phyloP scores from a whole-genome alignment of 208 protist species.

The Giardia muris region DNA sequence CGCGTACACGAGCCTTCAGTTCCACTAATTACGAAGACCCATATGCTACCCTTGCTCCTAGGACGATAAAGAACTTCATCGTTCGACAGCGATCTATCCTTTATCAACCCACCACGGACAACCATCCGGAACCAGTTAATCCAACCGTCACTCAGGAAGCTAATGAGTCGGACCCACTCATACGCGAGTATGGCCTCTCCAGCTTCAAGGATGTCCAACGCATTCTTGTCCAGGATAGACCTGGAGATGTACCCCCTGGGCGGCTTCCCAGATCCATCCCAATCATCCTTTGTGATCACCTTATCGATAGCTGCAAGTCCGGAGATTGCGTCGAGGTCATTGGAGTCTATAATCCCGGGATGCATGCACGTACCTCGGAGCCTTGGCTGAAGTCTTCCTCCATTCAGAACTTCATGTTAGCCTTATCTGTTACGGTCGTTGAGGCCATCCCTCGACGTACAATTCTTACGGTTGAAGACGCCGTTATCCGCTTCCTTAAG shows the following conservation, averaged over 20 bases:
- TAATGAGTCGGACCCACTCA: background rate
- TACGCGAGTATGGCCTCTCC: constrained; percentile 4
- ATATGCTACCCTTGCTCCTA: background rate
- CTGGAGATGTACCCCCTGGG: background rate
- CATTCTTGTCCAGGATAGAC: constrained; percentile 1
- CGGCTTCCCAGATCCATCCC: background rate
- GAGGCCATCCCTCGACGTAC: background rate
- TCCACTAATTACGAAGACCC: constrained; percentile 3
- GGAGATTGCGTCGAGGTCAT: constrained; percentile 2
- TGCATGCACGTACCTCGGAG: background rate
- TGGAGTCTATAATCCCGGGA: background rate
- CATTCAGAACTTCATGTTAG: background rate
- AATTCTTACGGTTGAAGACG: background rate
- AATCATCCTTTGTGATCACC: background rate
- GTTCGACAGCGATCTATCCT: background rate
- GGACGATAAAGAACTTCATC: background rate
- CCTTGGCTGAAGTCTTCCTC: background rate
- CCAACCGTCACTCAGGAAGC: background rate
- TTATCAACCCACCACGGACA: background rate
- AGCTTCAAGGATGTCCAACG: background rate
- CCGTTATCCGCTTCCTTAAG: background rate
- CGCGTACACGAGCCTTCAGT: background rate
- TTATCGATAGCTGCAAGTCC: background rate
- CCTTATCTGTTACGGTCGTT: background rate
- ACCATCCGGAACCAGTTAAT: background rate